A percentile compares a stretch with the other conserved stretches of the same genome.
phyloP scores from a whole-genome alignment of 2,329 filamentous ascomycete species.

The Acephala macrosclerotiorum region DNA sequence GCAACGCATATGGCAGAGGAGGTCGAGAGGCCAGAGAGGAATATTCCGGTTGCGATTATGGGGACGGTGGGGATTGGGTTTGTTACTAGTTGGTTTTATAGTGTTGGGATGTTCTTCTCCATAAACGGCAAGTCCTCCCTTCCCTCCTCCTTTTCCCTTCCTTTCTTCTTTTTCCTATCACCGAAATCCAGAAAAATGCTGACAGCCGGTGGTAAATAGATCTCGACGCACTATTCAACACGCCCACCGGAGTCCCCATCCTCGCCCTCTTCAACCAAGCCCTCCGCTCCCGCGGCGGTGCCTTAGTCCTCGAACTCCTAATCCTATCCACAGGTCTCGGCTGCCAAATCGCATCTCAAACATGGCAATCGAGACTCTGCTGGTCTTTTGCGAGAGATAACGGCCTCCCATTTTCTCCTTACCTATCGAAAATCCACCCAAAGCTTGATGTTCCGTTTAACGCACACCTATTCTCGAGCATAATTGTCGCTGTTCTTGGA shows the following conservation, averaged over 20 bases:
- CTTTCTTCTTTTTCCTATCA: too few relatives aligned
- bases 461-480: conserved; percentile 46
- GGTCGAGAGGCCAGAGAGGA: conserved; percentile 51
- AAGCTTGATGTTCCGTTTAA: conserved; percentile 46
- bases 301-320: conserved; percentile 59
- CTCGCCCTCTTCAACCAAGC: conserved; percentile 56
- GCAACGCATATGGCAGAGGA: conserved; percentile 59
- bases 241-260: conserved; percentile 52
- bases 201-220: conserved; percentile 45
- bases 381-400: conserved; percentile 70
- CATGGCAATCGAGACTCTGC: conserved; percentile 58
- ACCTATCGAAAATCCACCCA: conserved; percentile 49
- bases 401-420: conserved; percentile 63
- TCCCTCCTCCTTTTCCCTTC: neutral
- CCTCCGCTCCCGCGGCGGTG: conserved; percentile 57
- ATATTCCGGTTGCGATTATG: conserved; percentile 48
- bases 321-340: conserved; percentile 58
- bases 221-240: conserved; percentile 51
- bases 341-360: conserved; percentile 61
- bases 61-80: conserved; percentile 59
- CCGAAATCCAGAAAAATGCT: too few relatives aligned
- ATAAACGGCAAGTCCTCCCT: conserved; percentile 37
- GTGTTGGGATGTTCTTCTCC: conserved; percentile 59
- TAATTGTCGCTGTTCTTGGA: conserved; percentile 49
- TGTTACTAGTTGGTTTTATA: conserved; percentile 55